Evolutionary conservation across 495 filamentous ascomycete genomes (phyloP).

Genomic region (Letharia columbiana): DNA sequence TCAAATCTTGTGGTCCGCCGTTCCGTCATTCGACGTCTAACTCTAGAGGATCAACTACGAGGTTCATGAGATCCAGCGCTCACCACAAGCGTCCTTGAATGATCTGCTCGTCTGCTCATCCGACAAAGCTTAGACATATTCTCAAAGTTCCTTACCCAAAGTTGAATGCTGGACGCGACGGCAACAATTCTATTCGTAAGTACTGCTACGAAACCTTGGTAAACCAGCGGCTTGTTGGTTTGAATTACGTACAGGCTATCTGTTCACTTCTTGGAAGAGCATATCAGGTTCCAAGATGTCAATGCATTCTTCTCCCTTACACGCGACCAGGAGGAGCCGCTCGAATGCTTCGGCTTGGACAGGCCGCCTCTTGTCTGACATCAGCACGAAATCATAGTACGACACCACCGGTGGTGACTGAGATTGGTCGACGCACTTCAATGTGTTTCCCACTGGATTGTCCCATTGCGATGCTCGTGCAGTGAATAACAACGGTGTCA

Average conservation of each 20-base stretch:
- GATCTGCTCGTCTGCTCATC: too few species aligned
- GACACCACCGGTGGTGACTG: not conserved
- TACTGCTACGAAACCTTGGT: not conserved
- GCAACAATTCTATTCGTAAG: not conserved
- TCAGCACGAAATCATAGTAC: not conserved
- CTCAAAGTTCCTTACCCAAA: not conserved
- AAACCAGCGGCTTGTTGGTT: not conserved
- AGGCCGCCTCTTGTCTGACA: not conserved
- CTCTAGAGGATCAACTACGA: not conserved
- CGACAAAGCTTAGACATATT: not conserved
- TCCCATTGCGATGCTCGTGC: not conserved
- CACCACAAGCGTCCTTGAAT: not conserved
- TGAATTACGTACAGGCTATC: not conserved
- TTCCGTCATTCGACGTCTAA: not conserved
- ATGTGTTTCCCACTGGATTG: not conserved
- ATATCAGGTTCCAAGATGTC: not conserved
- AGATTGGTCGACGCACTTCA: not conserved
- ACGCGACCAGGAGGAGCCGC: not conserved
- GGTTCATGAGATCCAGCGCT: not conserved
- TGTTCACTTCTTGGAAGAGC: not conserved
- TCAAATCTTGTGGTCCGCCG: too few species aligned
- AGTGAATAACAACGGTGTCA: not conserved
- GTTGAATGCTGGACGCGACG: not conserved
- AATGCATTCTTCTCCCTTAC: not conserved
- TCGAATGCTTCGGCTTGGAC: not conserved